Evolutionary conservation across 257 asterid species (phyloP).

Genomic region (Linderniella brevidens): DNA sequence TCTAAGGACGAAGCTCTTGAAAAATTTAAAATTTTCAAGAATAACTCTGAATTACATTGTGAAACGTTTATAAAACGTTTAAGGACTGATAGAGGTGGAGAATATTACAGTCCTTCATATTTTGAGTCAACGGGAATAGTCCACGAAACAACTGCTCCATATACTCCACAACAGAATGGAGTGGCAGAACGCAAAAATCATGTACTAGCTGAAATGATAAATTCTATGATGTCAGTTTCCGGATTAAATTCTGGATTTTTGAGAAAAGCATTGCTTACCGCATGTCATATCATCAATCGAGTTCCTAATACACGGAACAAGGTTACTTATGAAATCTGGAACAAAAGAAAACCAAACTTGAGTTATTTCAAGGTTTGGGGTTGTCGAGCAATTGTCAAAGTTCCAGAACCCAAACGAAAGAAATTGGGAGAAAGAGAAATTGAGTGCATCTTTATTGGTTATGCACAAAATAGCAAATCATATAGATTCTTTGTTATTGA

Average conservation of each 20-base stretch:
- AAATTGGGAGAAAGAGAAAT: background rate
- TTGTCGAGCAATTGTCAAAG: background rate
- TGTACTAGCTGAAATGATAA: background rate
- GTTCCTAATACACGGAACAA: conserved; percentile 3
- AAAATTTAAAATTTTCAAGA: no score
- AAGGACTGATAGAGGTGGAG: no score
- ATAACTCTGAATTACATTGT: no score
- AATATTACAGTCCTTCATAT: no score
- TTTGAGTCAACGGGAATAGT: background rate
- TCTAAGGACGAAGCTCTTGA: no score
- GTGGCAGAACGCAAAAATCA: conserved; percentile 2
- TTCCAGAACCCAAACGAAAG: background rate
- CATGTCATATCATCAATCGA: conserved; percentile 1
- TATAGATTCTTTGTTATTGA: background rate
- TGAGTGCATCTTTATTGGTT: conserved; percentile 1
- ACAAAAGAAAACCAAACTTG: background rate
- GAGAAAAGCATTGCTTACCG: background rate
- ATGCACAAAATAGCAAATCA: background rate
- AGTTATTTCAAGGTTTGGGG: background rate
- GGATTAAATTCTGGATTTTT: background rate
- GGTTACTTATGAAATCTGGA: background rate
- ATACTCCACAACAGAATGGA: background rate
- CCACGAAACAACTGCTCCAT: background rate
- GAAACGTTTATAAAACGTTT: no score
- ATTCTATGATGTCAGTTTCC: background rate